phyloP scores from a whole-genome alignment of 495 filamentous ascomycete species.

The Annulohypoxylon bovei region DNA sequence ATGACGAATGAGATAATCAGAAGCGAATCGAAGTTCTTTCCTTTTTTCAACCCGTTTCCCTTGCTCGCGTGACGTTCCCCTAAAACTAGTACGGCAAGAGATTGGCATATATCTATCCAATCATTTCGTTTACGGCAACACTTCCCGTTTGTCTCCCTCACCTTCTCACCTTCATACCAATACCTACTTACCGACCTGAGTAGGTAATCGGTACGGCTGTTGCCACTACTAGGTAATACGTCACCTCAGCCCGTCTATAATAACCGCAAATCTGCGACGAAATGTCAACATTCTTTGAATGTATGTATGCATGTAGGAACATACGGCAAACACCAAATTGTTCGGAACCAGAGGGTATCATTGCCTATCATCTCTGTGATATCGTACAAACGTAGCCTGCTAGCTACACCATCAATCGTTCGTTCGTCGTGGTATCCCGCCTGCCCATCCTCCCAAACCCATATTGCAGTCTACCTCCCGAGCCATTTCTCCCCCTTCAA shows the following conservation, averaged over 20 bases:
- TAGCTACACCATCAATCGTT: slow-evolving; percentile 33
- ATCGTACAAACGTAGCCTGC: slow-evolving; percentile 45
- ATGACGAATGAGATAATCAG: neutral
- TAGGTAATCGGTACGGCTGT: neutral
- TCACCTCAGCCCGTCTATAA: neutral
- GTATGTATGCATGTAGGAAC: neutral
- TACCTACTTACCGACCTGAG: neutral
- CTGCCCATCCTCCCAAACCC: slow-evolving; percentile 23
- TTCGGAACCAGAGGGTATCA: slow-evolving; percentile 49
- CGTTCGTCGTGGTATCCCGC: slow-evolving; percentile 40
- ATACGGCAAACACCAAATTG: neutral
- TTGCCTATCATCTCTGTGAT: slow-evolving; percentile 47
- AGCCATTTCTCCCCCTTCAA: slow-evolving; percentile 10
- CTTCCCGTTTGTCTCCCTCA: neutral
- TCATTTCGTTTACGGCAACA: neutral
- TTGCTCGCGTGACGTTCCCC: slow-evolving; percentile 25
- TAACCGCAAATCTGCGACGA: neutral
- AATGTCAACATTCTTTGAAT: neutral
- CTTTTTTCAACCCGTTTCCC: slow-evolving; percentile 11
- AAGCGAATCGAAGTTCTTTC: neutral
- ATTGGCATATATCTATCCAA: slow-evolving; percentile 28
- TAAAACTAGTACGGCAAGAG: slow-evolving; percentile 23
- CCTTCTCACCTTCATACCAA: neutral
- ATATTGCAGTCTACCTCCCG: slow-evolving; percentile 37
- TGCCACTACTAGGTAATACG: neutral